phyloP scores from a whole-genome alignment of 768 basidiomycete species.

The Boletus barrowsii region DNA sequence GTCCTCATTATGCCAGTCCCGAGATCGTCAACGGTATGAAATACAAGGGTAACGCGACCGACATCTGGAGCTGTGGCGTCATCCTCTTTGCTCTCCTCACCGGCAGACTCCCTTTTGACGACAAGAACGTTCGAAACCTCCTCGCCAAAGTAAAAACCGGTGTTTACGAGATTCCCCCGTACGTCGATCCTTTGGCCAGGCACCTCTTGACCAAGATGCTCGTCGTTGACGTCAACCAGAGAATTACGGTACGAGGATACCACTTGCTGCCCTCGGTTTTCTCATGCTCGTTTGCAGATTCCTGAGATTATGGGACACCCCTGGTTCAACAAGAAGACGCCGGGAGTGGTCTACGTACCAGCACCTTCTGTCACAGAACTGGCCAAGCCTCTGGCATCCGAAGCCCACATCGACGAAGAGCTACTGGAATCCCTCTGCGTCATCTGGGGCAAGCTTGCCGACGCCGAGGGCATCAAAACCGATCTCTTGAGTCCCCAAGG shows the following conservation, averaged over 20 bases:
- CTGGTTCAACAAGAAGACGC: conserved; percentile 62
- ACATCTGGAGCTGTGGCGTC: conserved; percentile 97
- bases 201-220: conserved; percentile 87
- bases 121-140: conserved; percentile 75
- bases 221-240: conserved; percentile 72
- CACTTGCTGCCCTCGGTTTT: background rate
- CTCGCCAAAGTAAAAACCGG: conserved; percentile 86
- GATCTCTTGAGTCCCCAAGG: conserved; percentile 72
- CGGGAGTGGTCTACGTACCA: conserved; percentile 44
- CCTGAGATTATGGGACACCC: conserved; percentile 83
- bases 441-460: conserved; percentile 78
- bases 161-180: conserved; percentile 77
- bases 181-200: conserved; percentile 78
- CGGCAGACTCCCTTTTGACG: conserved; percentile 90
- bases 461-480: conserved; percentile 51
- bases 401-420: conserved; percentile 70
- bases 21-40: conserved; percentile 91
- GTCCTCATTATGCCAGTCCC: conserved; percentile 95
- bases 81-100: conserved; percentile 89
- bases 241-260: conserved; percentile 66
- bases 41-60: conserved; percentile 86
- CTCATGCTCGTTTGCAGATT: conserved; percentile 51
- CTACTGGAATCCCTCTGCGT: conserved; percentile 75
- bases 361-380: conserved; percentile 66
- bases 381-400: conserved; percentile 65